A percentile compares a stretch with the other conserved stretches of the same genome.
Conservation (phyloP, 345 rosid genomes). For the Hibiscus mutabilis region DNA sequence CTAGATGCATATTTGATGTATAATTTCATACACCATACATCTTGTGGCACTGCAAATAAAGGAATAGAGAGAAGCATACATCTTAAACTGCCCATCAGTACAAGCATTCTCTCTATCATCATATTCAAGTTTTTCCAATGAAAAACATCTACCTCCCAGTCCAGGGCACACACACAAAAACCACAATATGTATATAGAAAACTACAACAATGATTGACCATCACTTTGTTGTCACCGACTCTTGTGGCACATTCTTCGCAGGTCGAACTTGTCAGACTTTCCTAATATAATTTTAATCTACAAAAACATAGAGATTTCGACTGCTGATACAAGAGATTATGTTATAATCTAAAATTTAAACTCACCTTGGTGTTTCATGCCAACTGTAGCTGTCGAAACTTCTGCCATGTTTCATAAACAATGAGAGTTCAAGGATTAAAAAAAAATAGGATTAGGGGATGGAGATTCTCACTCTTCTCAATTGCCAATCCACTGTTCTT, state of each 20-base stretch:
- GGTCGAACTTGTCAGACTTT: constrained; percentile 64
- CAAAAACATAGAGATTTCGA: neutral
- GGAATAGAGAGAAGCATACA: no score
- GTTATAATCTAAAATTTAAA: neutral
- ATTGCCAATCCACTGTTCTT: constrained; percentile 84
- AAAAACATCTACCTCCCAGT: no score
- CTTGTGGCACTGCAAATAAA: no score
- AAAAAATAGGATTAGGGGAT: neutral
- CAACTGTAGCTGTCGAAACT: constrained; percentile 41
- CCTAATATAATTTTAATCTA: constrained; percentile 72
- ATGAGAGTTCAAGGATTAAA: neutral
- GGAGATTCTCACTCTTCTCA: constrained; percentile 57
- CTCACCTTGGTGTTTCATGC: constrained; percentile 68
- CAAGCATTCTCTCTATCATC: no score
- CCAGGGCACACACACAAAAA: no score
- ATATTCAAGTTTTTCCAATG: no score
- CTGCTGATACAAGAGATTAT: no score
- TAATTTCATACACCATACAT: no score
- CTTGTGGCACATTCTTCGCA: constrained; percentile 21
- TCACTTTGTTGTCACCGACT: constrained; percentile 11
- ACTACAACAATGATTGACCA: no score
- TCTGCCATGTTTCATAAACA: constrained; percentile 30
- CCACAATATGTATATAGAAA: no score
- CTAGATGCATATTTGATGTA: no score
- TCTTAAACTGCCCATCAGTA: no score